Evolutionary conservation across 2,329 filamentous ascomycete species (phyloP), one percentile per base, ranked within the genome.

Genomic region (Cercospora zeina): DNA sequence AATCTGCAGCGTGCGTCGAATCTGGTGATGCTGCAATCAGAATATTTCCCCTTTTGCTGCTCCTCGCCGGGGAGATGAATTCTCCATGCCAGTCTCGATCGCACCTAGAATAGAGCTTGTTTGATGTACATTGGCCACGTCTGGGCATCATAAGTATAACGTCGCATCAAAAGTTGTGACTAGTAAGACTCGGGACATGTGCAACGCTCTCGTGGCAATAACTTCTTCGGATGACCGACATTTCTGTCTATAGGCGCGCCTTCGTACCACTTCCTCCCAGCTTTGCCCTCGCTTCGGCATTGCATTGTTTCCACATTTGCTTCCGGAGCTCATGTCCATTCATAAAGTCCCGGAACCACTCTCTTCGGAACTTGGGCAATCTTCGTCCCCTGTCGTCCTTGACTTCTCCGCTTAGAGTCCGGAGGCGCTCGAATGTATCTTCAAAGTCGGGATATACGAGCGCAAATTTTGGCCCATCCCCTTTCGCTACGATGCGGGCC

Each of bases 401-500:
- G n/a, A 34, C 51, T 16, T 81, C 77, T 0, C 83, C 83, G 1
- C 83, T 81, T 24, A 86, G 65, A 16, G 62, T 65, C 31, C 84
- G 77, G 14, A 87, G 63, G 1, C 75, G 76, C 71, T 89, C 84
- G 66, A 89, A 89, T 68, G 89, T 89, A 13, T 84, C 80, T 65
- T 86, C 82, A 69, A 89, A 88, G 31, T 88, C 81, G 0, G 86
- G 86, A 62, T 81, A 83, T 9, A 89, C 73, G 1, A 85, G 76
- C 0, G 80, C 78, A 65, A 89, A 89, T 2, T 76, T 78, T 0
- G 80, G 74, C 0, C 85, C 84, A 63, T 88, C 86, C 0, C 86
- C 86, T 49, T 78, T 81, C 7, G 71, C 69, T 19, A 74, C 74
- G 10, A 88, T 80, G 0, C 85, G 76, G 2, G 85, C 81, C 1